Conservation (phyloP, 2,329 filamentous ascomycete species). For the Dothidotthia symphoricarpi region DNA sequence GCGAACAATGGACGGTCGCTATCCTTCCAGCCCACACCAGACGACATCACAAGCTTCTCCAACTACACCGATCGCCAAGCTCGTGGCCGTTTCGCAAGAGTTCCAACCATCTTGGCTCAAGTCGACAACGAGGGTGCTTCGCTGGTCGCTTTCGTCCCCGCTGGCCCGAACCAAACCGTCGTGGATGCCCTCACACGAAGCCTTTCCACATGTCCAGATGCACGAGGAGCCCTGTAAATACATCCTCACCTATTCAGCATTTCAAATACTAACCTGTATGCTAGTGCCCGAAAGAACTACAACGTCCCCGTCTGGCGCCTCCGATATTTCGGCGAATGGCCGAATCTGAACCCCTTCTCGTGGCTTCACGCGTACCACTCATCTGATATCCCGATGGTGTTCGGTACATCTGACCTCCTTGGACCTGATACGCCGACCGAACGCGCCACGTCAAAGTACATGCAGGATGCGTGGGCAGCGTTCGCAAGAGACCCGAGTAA, state of each 20-base stretch:
- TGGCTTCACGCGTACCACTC: slow-evolving; percentile 27
- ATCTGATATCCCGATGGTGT: slow-evolving; percentile 26
- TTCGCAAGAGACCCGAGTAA: slow-evolving; percentile 33
- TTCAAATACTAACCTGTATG: neutral
- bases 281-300: slow-evolving; percentile 13
- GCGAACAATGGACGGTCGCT: slow-evolving; percentile 20
- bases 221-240: slow-evolving; percentile 15
- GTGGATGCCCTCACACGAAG: slow-evolving; percentile 20
- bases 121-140: slow-evolving; percentile 19
- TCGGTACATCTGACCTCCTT: slow-evolving; percentile 21
- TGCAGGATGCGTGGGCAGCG: slow-evolving; percentile 32
- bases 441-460: slow-evolving; percentile 26
- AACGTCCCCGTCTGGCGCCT: slow-evolving; percentile 18
- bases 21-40: slow-evolving; percentile 24
- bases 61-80: slow-evolving; percentile 25
- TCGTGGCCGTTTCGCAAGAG: slow-evolving; percentile 17
- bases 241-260: neutral
- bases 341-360: slow-evolving; percentile 18
- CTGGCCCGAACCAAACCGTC: slow-evolving; percentile 18
- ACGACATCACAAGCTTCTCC: slow-evolving; percentile 21
- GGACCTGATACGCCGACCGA: slow-evolving; percentile 23
- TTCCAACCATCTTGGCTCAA: slow-evolving; percentile 16
- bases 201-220: slow-evolving; percentile 16
- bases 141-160: slow-evolving; percentile 9
- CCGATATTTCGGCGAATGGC: slow-evolving; percentile 20